Percentiles rank a stretch among this genome's conserved stretches.
phyloP scores from a whole-genome alignment of 306 rosid species.

The Quercus parvula region DNA sequence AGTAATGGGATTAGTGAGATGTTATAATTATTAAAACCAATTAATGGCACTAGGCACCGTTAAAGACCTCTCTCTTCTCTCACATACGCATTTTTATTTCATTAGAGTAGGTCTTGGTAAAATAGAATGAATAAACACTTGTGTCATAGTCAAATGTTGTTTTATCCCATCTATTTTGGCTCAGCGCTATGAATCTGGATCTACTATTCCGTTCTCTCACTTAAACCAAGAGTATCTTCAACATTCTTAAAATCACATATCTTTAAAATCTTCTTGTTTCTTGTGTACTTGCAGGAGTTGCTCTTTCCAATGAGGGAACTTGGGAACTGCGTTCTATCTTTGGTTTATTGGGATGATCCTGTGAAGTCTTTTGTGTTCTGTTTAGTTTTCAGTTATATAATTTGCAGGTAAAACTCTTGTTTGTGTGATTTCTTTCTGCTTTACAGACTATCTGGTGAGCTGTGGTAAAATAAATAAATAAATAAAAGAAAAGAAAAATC shows the following conservation, averaged over 20 bases:
- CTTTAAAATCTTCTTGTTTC: slow-evolving; percentile 19
- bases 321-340: slow-evolving; percentile 58
- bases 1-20: not conserved
- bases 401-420: slow-evolving; percentile 64
- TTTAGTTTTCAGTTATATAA: slow-evolving; percentile 57
- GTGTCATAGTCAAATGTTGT: not conserved
- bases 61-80: not conserved
- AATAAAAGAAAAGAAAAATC: not conserved
- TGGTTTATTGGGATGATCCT: slow-evolving; percentile 89
- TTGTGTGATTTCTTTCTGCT: slow-evolving; percentile 8
- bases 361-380: slow-evolving; percentile 71
- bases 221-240: not conserved
- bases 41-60: not conserved
- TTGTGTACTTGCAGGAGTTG: slow-evolving; percentile 63
- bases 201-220: not conserved
- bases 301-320: slow-evolving; percentile 72
- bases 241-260: slow-evolving; percentile 13
- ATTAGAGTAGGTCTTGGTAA: not conserved
- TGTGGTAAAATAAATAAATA: not conserved
- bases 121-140: not conserved
- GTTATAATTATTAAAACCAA: not conserved
- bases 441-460: not conserved
- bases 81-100: not conserved
- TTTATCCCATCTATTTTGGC: not conserved
- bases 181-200: slow-evolving; percentile 1